These are phyloP conservation scores for Waltergamsia citrina DNA, from an alignment of 2,329 filamentous ascomycete species.

Conservation along the genomic window DNA sequence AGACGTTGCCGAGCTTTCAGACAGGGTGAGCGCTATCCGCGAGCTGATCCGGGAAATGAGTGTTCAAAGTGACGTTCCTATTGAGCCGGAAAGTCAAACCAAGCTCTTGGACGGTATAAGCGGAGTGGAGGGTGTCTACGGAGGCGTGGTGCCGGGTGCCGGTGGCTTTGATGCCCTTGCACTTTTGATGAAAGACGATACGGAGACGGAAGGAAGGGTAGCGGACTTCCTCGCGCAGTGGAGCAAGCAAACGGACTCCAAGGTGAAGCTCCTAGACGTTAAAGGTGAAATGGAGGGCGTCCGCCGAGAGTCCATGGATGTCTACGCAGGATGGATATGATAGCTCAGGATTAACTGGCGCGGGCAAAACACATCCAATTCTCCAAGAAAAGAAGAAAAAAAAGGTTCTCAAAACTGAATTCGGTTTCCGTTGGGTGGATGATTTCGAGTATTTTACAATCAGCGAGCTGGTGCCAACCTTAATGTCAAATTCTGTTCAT, in stretches of 20 bases:
- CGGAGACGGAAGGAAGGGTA: conserved; percentile 50
- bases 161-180: conserved; percentile 89
- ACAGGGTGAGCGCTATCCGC: conserved; percentile 41
- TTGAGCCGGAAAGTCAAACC: conserved; percentile 83
- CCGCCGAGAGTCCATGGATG: conserved; percentile 31
- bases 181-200: conserved; percentile 67
- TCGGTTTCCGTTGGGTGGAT: too few species aligned
- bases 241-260: conserved; percentile 44
- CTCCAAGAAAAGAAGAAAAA: too few species aligned
- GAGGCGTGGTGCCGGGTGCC: conserved; percentile 87
- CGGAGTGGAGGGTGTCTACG: conserved; percentile 69
- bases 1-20: conserved; percentile 29
- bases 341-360: too few species aligned
- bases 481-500: too few species aligned
- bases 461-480: too few species aligned
- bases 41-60: conserved; percentile 71
- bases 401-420: too few species aligned
- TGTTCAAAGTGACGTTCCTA: conserved; percentile 62
- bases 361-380: too few species aligned
- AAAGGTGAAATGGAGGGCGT: conserved; percentile 65
- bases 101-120: conserved; percentile 68
- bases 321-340: conserved; percentile 35
- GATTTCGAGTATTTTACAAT: too few species aligned
- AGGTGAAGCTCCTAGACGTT: conserved; percentile 60
- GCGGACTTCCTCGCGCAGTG: conserved; percentile 56